Percentiles rank a stretch among this genome's conserved stretches.
Conservation (phyloP, 116 monocot species). For the Dioscorea cayenensis region DNA sequence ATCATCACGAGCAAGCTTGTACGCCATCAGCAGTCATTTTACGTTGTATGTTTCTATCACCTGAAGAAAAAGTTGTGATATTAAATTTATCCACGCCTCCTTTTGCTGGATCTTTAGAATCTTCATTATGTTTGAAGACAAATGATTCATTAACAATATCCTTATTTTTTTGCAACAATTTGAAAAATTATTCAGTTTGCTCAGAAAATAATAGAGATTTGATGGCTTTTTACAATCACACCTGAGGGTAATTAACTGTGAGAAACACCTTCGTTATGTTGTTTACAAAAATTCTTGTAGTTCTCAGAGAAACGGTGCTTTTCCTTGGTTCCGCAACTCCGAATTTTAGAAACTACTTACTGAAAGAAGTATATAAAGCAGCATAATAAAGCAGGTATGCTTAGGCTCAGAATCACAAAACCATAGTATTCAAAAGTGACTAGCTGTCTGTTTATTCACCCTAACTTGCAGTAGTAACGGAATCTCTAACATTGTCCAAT, state of each 20-base stretch:
- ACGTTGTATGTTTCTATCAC: slow-evolving; percentile 46
- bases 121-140: not conserved
- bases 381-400: too few relatives aligned
- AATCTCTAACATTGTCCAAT: too few relatives aligned
- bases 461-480: too few relatives aligned
- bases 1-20: slow-evolving; percentile 92
- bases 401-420: too few relatives aligned
- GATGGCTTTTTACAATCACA: slow-evolving; percentile 68
- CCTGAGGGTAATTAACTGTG: slow-evolving; percentile 62
- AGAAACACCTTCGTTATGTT: not conserved
- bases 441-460: too few relatives aligned
- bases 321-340: not conserved
- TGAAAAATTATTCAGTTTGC: slow-evolving; percentile 88
- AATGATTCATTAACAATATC: not conserved
- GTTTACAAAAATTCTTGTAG: too few relatives aligned
- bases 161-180: slow-evolving; percentile 59
- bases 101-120: not conserved
- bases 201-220: slow-evolving; percentile 78
- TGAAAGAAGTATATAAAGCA: too few relatives aligned
- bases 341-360: not conserved
- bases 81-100: too few relatives aligned
- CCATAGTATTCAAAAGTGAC: too few relatives aligned
- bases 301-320: too few relatives aligned
- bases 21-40: slow-evolving; percentile 71
- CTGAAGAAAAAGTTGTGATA: not conserved